Base-by-base conservation (phyloP, 2,329 filamentous ascomycete genomes). In the Phoma herbarum region DNA sequence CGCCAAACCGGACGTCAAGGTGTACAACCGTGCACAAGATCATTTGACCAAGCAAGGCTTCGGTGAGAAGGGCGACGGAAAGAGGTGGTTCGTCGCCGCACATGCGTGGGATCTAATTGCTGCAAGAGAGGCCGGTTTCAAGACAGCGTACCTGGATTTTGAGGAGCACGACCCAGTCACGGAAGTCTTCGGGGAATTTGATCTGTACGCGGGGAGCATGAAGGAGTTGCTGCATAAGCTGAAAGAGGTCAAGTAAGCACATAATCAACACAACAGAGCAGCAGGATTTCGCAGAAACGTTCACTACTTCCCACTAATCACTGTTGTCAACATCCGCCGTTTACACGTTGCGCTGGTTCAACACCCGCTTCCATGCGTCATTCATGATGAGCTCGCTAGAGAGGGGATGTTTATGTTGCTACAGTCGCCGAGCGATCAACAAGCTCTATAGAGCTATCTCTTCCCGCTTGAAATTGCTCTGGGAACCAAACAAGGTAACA, bases 61-160 rank as follows among this genome's bases (percentile, higher is more conserved):
- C n/a, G 58, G 51, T 0, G 37, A 42, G 18, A 42, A 63, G 20
- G 63, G 23, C 1, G 58, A 62, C 8, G 67, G 61, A 0, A 56
- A 64, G 52, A 58, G 68, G n/a, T 71, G 68, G 68, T 71, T 71
- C 37, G 54, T 71, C 41, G 68, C 68, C 4, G 68, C 68, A 47
- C 68, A 71, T 57, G 61, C 68, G 3, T 71, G 68, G 68, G 68
- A 71, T 59, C 22, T 69, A 23, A 60, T 66, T 31, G 64, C 65
- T 0, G 65, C 68, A 10, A 61, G 59, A 18, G 59, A 60, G 28
- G 68, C 61, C 8, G 68, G 68, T 11, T 71, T 69, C 20, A 67
- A 65, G 46, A 71, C 68, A 2, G 68, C 68, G n/a, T 71, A 67
- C 53, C 8, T 71, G 33, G 60, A 63, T 16, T 68, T 68, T 20